A percentile compares a stretch with the other conserved stretches of the same genome.
Evolutionary conservation across 2,329 filamentous ascomycete species (phyloP).

Genomic region (Penicillium sp.): DNA sequence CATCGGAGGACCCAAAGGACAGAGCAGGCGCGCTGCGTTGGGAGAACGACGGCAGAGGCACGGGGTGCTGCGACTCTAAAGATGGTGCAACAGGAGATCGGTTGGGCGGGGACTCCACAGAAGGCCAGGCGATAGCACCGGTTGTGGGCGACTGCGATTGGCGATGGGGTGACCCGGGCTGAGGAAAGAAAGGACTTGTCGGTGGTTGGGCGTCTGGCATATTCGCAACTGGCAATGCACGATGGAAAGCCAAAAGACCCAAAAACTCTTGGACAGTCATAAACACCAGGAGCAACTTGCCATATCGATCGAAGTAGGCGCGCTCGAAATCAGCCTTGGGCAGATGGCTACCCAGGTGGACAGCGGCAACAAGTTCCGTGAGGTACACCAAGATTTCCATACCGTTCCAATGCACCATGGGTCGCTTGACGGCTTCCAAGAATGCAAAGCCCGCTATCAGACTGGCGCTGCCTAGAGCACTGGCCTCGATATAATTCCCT

Average conservation of each 20-base stretch:
- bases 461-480: constrained; percentile 39
- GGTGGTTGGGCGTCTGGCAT: constrained; percentile 8
- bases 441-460: constrained; percentile 42
- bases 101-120: constrained; percentile 12
- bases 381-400: constrained; percentile 40
- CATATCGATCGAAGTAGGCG: constrained; percentile 40
- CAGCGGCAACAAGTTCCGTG: constrained; percentile 37
- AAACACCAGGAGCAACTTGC: constrained; percentile 38
- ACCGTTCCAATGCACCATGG: constrained; percentile 38
- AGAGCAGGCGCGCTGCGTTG: constrained; percentile 26
- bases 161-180: constrained; percentile 11
- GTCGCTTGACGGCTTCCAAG: constrained; percentile 38
- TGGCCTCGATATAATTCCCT: constrained; percentile 39
- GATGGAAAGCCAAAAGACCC: constrained; percentile 28
- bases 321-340: constrained; percentile 30
- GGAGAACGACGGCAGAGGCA: constrained; percentile 26
- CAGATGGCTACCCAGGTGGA: constrained; percentile 38
- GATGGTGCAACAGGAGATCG: constrained; percentile 16
- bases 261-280: constrained; percentile 41
- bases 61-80: constrained; percentile 21
- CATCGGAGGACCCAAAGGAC: constrained; percentile 31
- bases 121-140: constrained; percentile 12
- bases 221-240: background rate
- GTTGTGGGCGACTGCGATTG: constrained; percentile 1
- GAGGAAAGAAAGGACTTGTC: constrained; percentile 2